These are phyloP conservation scores for Agroathelia rolfsii DNA, from an alignment of 1,284 basidiomycete species.

Conservation along the genomic window DNA sequence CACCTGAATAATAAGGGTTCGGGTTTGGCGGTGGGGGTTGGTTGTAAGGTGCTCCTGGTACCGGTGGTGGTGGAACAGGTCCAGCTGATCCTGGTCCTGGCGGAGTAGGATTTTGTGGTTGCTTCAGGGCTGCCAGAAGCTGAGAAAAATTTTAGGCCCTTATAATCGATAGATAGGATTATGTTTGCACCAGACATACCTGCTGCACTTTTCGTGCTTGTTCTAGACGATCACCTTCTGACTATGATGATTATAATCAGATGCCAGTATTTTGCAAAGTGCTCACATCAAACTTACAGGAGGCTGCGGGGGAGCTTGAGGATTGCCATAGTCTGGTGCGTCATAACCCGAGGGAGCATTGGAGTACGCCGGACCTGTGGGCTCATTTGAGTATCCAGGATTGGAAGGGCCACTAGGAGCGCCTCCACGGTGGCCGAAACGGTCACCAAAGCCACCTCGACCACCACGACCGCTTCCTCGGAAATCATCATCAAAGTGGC, in stretches of 20 bases:
- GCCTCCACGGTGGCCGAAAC: constrained; percentile 19
- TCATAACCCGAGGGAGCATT: constrained; percentile 14
- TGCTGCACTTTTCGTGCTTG: constrained; percentile 78
- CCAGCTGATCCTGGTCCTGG: constrained; percentile 17
- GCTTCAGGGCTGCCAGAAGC: constrained; percentile 69
- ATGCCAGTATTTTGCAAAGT: background rate
- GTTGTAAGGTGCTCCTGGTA: constrained; percentile 17
- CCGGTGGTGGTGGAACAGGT: constrained; percentile 25
- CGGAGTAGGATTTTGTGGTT: constrained; percentile 36
- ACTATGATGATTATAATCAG: constrained; percentile 19
- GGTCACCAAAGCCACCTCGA: constrained; percentile 24
- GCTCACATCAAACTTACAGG: constrained; percentile 9
- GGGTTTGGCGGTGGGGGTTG: constrained; percentile 24
- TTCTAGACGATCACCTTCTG: constrained; percentile 62
- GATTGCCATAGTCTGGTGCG: constrained; percentile 14
- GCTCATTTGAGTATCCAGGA: constrained; percentile 20
- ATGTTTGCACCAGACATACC: constrained; percentile 24
- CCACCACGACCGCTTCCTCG: constrained; percentile 16
- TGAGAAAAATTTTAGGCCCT: constrained; percentile 15
- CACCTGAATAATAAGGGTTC: constrained; percentile 33
- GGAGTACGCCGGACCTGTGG: constrained; percentile 18
- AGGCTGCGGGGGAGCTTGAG: constrained; percentile 16
- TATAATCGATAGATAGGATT: constrained; percentile 5
- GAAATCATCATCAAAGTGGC: constrained; percentile 25
- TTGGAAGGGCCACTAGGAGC: constrained; percentile 16